Evolutionary conservation across 352 stramenopile species (phyloP).

Genomic region (Globisporangium okanoganense): DNA sequence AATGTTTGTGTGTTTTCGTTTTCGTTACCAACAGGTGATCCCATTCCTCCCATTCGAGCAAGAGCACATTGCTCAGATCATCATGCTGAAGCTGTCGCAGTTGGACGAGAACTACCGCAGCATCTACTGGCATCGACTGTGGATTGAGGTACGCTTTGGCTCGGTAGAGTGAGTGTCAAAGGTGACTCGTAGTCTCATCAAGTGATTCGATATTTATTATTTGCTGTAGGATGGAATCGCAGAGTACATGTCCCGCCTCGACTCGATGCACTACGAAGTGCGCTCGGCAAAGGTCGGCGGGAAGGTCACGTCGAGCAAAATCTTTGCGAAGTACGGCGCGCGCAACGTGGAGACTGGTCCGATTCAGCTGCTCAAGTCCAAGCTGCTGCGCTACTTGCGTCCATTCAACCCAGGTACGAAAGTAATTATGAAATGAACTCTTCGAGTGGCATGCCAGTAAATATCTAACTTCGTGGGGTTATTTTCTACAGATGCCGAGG

Average conservation of each 20-base stretch:
- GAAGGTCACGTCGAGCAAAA: conserved; percentile 49
- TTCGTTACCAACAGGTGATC: too few relatives aligned
- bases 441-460: too few relatives aligned
- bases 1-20: too few relatives aligned
- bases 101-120: conserved; percentile 69
- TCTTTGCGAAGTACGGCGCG: conserved; percentile 82
- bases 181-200: background rate
- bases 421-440: too few relatives aligned
- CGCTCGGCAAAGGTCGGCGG: conserved; percentile 48
- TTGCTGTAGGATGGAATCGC: conserved; percentile 38
- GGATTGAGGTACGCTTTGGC: conserved; percentile 35
- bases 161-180: background rate
- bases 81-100: conserved; percentile 74
- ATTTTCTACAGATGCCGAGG: conserved; percentile 42
- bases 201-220: background rate
- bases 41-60: conserved; percentile 89
- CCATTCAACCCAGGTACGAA: conserved; percentile 68
- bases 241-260: conserved; percentile 65
- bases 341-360: conserved; percentile 76
- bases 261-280: conserved; percentile 74
- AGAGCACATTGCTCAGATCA: conserved; percentile 71
- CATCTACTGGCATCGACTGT: conserved; percentile 75
- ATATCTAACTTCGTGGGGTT: background rate
- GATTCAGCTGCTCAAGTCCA: conserved; percentile 81
- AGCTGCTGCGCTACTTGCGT: conserved; percentile 67